phyloP scores from a whole-genome alignment of 2,329 filamentous ascomycete species.

The Endoconidiophora laricicola region DNA sequence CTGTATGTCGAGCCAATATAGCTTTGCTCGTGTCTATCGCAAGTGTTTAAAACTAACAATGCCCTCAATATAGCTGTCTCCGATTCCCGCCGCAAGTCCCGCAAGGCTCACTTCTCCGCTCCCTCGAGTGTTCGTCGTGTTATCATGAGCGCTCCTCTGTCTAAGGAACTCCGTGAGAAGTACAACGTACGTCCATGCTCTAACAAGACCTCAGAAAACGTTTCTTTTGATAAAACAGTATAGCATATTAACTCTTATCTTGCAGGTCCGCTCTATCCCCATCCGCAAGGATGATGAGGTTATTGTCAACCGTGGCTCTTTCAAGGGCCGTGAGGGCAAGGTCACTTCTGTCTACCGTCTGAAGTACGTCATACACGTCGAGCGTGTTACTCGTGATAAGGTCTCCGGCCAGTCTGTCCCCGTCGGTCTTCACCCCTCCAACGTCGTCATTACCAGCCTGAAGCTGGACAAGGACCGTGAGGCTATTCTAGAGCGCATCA shows the following conservation, averaged over 20 bases:
- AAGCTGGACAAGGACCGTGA: slow-evolving; percentile 95
- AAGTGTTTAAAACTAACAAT: slow-evolving; percentile 8
- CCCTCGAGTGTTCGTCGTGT: slow-evolving; percentile 85
- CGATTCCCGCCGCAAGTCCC: slow-evolving; percentile 94
- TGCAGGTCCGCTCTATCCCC: slow-evolving; percentile 80
- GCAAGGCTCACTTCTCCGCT: slow-evolving; percentile 94
- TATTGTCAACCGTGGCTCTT: slow-evolving; percentile 73
- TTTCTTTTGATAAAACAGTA: neutral
- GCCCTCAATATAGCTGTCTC: slow-evolving; percentile 30
- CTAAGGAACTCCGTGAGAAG: slow-evolving; percentile 96
- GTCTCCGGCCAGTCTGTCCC: slow-evolving; percentile 90
- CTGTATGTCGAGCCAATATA: slow-evolving; percentile 4
- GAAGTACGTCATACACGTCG: slow-evolving; percentile 94
- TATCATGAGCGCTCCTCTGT: slow-evolving; percentile 92
- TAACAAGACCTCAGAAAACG: neutral
- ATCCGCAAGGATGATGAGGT: slow-evolving; percentile 98
- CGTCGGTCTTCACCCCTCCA: slow-evolving; percentile 86
- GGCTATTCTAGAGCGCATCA: slow-evolving; percentile 73
- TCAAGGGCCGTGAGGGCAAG: slow-evolving; percentile 99
- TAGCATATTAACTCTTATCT: slow-evolving; percentile 2
- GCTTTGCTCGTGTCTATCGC: neutral
- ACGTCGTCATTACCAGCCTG: slow-evolving; percentile 96
- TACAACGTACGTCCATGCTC: slow-evolving; percentile 60
- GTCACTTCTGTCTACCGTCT: slow-evolving; percentile 94
- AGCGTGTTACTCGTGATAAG: slow-evolving; percentile 95